Conservation (phyloP, 2,329 filamentous ascomycete genomes). For the Monilinia fructigena region DNA sequence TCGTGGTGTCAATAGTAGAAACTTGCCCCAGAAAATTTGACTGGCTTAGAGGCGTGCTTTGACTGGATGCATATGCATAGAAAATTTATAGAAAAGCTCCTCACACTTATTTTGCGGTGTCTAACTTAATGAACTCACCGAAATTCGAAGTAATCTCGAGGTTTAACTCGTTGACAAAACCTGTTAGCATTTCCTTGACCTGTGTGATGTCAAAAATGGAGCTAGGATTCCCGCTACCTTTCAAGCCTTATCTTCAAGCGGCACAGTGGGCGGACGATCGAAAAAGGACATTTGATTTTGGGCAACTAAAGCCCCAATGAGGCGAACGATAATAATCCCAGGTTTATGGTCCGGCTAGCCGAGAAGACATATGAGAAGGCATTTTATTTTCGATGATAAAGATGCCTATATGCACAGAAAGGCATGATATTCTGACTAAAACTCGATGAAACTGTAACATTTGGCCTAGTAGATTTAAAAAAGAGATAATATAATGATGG, state of each 20-base stretch:
- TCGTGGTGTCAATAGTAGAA: background rate
- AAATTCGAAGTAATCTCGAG: background rate
- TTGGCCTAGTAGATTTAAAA: background rate
- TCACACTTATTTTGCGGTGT: background rate
- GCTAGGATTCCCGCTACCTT: slow-evolving; percentile 9
- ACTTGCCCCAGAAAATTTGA: slow-evolving; percentile 13
- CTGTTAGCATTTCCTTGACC: slow-evolving; percentile 13
- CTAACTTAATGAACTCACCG: slow-evolving; percentile 24
- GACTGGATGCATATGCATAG: slow-evolving; percentile 12
- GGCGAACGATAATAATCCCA: slow-evolving; percentile 18
- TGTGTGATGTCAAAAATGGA: slow-evolving; percentile 7
- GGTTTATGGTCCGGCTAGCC: slow-evolving; percentile 15
- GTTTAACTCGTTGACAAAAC: slow-evolving; percentile 1
- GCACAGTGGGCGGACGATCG: slow-evolving; percentile 7
- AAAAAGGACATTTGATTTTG: slow-evolving; percentile 3
- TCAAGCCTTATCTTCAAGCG: slow-evolving; percentile 9
- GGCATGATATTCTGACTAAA: slow-evolving; percentile 5
- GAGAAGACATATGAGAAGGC: slow-evolving; percentile 15
- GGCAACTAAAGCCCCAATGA: slow-evolving; percentile 22
- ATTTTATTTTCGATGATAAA: background rate
- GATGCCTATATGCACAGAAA: slow-evolving; percentile 22
- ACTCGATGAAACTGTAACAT: background rate
- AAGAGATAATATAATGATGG: background rate
- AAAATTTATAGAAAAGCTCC: slow-evolving; percentile 14
- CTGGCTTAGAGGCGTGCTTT: background rate